Percentiles rank a stretch among this genome's conserved stretches.
phyloP scores from a whole-genome alignment of 192 early-diverging fungal species.

The Entophlyctis luteolus region DNA sequence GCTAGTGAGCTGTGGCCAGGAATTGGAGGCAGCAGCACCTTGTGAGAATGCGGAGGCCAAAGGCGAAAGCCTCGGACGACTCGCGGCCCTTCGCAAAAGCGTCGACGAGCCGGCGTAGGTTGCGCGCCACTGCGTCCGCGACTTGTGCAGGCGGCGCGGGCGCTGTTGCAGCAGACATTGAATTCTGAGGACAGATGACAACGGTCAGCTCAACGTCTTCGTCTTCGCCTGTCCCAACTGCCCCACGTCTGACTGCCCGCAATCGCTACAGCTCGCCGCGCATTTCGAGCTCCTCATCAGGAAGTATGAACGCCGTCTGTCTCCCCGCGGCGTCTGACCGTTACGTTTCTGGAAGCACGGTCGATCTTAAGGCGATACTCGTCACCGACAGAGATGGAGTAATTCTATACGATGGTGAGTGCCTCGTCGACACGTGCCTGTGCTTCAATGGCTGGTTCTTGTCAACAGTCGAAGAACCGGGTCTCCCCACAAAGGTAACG shows the following conservation, averaged over 20 bases:
- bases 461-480: slow-evolving; percentile 14
- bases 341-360: neutral
- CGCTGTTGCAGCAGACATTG: too few species aligned
- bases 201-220: too few species aligned
- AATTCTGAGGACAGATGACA: too few species aligned
- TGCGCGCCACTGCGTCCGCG: neutral
- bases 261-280: neutral
- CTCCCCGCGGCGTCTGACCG: neutral
- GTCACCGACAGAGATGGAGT: slow-evolving; percentile 29
- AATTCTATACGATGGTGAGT: slow-evolving; percentile 19
- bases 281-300: slow-evolving; percentile 11
- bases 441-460: neutral
- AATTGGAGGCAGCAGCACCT: neutral
- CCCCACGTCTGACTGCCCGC: too few species aligned
- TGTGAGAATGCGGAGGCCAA: slow-evolving; percentile 16
- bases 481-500: slow-evolving; percentile 21
- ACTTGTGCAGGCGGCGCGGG: too few species aligned
- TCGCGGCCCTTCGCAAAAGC: neutral
- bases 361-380: slow-evolving; percentile 15
- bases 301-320: neutral
- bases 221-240: too few species aligned
- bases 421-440: neutral
- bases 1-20: neutral
- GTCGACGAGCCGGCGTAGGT: neutral
- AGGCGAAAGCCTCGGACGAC: neutral